Conservation (phyloP, 805 yeast species). For the Saccharomycopsis lassenensis region DNA sequence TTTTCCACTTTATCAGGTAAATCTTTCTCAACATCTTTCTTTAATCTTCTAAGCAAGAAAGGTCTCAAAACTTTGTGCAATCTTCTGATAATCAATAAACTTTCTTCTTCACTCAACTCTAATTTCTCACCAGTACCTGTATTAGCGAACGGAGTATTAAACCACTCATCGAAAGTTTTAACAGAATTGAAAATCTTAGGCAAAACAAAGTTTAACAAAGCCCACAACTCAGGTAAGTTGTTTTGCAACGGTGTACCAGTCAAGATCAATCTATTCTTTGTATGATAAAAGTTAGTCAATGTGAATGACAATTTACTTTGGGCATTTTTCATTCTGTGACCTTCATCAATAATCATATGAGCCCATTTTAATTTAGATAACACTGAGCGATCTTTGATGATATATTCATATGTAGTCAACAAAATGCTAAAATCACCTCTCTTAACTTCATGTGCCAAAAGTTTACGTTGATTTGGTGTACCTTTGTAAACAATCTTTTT, state of each 20-base stretch:
- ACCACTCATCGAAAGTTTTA: conserved; percentile 83
- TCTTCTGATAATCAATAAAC: conserved; percentile 70
- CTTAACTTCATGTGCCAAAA: conserved; percentile 52
- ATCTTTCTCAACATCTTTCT: conserved; percentile 80
- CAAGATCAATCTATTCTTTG: conserved; percentile 67
- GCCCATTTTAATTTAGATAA: conserved; percentile 63
- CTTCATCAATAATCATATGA: conserved; percentile 86
- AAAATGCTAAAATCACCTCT: conserved; percentile 64
- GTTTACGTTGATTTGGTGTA: conserved; percentile 58
- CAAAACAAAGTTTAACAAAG: conserved; percentile 66
- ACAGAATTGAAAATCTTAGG: conserved; percentile 82
- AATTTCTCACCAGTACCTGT: conserved; percentile 75
- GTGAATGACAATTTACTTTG: conserved; percentile 65
- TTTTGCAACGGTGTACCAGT: conserved; percentile 87
- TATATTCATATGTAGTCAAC: conserved; percentile 73
- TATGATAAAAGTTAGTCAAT: conserved; percentile 57
- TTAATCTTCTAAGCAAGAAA: conserved; percentile 70
- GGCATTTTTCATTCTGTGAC: conserved; percentile 80
- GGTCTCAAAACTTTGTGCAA: conserved; percentile 81
- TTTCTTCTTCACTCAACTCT: conserved; percentile 79
- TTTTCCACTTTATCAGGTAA: conserved; percentile 77
- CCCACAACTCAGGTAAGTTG: conserved; percentile 80
- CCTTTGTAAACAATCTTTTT: conserved; percentile 70
- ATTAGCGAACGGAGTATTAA: conserved; percentile 79
- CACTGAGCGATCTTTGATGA: conserved; percentile 65